phyloP scores from a whole-genome alignment of 2,329 filamentous ascomycete genomes.

The Neonectria magnoliae region DNA sequence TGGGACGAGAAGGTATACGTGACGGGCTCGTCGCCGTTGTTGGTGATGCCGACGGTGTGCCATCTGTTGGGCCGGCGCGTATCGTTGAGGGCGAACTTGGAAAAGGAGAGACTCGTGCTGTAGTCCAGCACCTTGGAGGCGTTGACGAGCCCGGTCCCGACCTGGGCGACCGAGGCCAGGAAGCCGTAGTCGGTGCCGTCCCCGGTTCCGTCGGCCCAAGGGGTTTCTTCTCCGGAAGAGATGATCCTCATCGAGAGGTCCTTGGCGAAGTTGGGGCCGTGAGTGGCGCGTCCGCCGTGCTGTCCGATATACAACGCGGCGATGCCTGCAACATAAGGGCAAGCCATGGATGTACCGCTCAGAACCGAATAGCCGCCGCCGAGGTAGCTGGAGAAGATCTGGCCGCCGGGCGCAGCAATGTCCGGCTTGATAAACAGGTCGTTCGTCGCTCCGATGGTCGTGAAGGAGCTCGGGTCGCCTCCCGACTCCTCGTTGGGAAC shows the following conservation, averaged over 20 bases:
- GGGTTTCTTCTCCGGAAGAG: constrained; percentile 42
- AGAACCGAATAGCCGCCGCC: constrained; percentile 46
- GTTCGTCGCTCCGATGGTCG: constrained; percentile 55
- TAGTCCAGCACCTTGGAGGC: constrained; percentile 54
- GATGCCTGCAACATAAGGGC: constrained; percentile 57
- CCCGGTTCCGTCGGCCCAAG: constrained; percentile 35
- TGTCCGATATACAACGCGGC: constrained; percentile 49
- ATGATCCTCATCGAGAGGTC: constrained; percentile 45
- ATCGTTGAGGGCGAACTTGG: constrained; percentile 56
- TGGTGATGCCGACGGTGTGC: constrained; percentile 18
- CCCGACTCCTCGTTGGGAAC: constrained; percentile 40
- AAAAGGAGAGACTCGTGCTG: constrained; percentile 49
- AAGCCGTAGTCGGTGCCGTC: constrained; percentile 31
- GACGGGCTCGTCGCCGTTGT: constrained; percentile 13
- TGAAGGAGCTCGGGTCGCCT: constrained; percentile 51
- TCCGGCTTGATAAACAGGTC: constrained; percentile 57
- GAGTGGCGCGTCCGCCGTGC: constrained; percentile 44
- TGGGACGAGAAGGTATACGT: constrained; percentile 14
- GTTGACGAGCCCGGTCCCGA: constrained; percentile 54
- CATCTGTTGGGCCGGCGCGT: constrained; percentile 48
- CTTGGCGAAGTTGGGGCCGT: constrained; percentile 46
- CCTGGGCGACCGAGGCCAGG: constrained; percentile 49
- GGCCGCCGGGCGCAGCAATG: constrained; percentile 54
- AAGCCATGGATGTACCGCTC: constrained; percentile 61
- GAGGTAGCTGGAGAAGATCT: constrained; percentile 54